Evolutionary conservation across 2,329 filamentous ascomycete genomes (phyloP).

Genomic region (Venturia effusa): DNA sequence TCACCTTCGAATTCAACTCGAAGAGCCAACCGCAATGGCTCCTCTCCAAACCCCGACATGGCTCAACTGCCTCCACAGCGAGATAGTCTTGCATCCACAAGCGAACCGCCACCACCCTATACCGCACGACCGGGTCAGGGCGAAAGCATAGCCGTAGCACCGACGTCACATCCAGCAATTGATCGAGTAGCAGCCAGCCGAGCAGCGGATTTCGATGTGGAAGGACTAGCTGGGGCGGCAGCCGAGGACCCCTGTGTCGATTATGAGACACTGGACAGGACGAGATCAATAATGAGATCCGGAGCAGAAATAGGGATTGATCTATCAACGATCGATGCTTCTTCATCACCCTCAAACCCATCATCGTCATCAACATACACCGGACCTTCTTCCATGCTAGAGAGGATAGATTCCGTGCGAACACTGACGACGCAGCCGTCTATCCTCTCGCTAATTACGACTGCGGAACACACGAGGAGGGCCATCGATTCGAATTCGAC

Average conservation of each 20-base stretch:
- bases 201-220: neutral
- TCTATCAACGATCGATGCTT: neutral
- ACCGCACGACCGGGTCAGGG: neutral
- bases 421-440: neutral
- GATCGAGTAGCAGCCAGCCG: neutral
- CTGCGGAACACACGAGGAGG: neutral
- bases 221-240: neutral
- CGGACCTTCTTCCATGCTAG: neutral
- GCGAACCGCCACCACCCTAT: neutral
- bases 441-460: neutral
- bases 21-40: neutral
- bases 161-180: neutral
- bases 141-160: neutral
- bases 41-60: neutral
- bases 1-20: neutral
- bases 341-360: neutral
- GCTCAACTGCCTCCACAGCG: neutral
- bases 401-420: neutral
- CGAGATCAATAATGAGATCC: neutral
- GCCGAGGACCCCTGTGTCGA: neutral
- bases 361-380: neutral
- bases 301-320: neutral
- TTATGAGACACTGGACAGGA: neutral
- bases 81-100: neutral
- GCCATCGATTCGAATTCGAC: neutral